Conservation (phyloP, 2,329 filamentous ascomycete genomes). For the Dactylellina parvicollis region DNA sequence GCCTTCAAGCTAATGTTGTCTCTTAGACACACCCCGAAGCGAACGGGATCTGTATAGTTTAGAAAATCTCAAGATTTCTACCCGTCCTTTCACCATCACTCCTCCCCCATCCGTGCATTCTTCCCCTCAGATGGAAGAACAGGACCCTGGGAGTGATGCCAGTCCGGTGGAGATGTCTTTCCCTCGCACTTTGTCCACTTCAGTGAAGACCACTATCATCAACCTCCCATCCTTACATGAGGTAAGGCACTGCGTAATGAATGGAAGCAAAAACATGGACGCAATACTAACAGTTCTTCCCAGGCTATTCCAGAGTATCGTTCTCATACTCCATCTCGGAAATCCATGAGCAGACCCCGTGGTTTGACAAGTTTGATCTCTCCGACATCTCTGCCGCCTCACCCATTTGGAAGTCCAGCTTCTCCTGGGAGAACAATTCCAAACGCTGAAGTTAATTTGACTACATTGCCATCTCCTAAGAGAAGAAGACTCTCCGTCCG, state of each 20-base stretch:
- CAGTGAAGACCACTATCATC: slow-evolving; percentile 24
- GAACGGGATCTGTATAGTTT: slow-evolving; percentile 48
- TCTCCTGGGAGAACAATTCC: slow-evolving; percentile 50
- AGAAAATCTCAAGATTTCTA: slow-evolving; percentile 51
- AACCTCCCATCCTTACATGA: slow-evolving; percentile 56
- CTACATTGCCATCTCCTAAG: slow-evolving; percentile 44
- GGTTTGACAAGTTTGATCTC: slow-evolving; percentile 51
- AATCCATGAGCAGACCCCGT: slow-evolving; percentile 51
- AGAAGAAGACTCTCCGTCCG: slow-evolving; percentile 46
- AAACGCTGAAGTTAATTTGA: slow-evolving; percentile 46
- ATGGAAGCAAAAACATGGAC: slow-evolving; percentile 4
- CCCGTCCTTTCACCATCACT: slow-evolving; percentile 48
- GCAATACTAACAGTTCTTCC: slow-evolving; percentile 27
- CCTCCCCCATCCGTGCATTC: slow-evolving; percentile 52
- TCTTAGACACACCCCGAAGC: slow-evolving; percentile 49
- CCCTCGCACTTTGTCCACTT: slow-evolving; percentile 25
- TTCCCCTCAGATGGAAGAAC: slow-evolving; percentile 54
- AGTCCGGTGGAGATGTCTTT: slow-evolving; percentile 47
- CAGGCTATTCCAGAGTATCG: slow-evolving; percentile 58
- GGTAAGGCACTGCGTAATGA: slow-evolving; percentile 49
- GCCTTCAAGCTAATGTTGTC: slow-evolving; percentile 22
- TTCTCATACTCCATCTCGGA: slow-evolving; percentile 55
- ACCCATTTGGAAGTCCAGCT: slow-evolving; percentile 48
- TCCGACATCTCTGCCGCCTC: slow-evolving; percentile 50
- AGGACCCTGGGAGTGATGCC: slow-evolving; percentile 48